Base-by-base conservation (phyloP, 495 filamentous ascomycete genomes). In the Aspergillus ostianus region DNA sequence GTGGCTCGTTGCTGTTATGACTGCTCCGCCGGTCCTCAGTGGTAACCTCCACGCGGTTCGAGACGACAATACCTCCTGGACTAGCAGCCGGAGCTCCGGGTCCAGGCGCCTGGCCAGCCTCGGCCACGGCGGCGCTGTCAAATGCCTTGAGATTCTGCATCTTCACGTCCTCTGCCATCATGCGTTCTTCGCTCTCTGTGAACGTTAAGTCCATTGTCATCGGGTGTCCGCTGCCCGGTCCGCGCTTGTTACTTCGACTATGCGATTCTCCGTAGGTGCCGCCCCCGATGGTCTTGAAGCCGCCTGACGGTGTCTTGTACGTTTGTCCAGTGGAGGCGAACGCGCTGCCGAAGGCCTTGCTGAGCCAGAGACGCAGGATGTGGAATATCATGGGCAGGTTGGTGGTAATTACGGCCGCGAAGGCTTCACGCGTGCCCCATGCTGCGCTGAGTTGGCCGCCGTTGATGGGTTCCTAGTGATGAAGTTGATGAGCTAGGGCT, bases 361-460 rank as follows among this genome's bases (percentile, higher is more conserved):
- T 62, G 17, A 84, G 66, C 77, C 77, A 81, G 8, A 58, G 55
- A 53, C 75, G 72, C 59, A 82, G 45, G 4, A 82, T 69, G 36
- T 80, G 79, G 72, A 82, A 82, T 13, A 84, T 63, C 77, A 82
- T 80, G 4, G 80, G 81, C 0, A 84, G 71, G 62, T 82, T 82
- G 47, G 77, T 81, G 0, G 76, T 82, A 18, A 82, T 61, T 6
- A 82, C 77, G 13, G 79, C 74, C 47, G 81, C 80, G 54, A 84
- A 82, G 20, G 79, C 76, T 55, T 82, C 81, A 6, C 81, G 75
- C 0, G 78, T 79, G 9, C 78, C 78, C 81, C 80, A 84, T 46
- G 72, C 73, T 21, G 76, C 75, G 13, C 78, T 77, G 1, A 75
- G 64, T 44, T 78, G 65, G n/a, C 79, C 80, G 45, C 80, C 80